phyloP scores from a whole-genome alignment of 768 basidiomycete genomes.

The Austroboletus festivus region DNA sequence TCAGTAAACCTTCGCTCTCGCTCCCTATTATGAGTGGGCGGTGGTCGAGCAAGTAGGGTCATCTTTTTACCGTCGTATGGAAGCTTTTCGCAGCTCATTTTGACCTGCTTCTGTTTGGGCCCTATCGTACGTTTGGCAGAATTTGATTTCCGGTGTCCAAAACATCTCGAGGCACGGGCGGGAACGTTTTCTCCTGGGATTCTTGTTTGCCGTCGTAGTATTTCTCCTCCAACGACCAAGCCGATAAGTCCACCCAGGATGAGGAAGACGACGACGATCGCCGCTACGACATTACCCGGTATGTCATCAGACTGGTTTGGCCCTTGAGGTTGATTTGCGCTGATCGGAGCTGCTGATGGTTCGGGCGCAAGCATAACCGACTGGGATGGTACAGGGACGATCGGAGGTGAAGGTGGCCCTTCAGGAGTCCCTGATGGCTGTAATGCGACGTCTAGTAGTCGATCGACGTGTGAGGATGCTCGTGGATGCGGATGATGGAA shows the following conservation, averaged over 20 bases:
- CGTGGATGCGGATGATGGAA: conserved; percentile 2
- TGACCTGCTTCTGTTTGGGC: background rate
- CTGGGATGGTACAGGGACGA: conserved; percentile 5
- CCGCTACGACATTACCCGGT: conserved; percentile 23
- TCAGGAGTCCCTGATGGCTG: conserved; percentile 10
- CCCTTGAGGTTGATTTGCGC: conserved; percentile 1
- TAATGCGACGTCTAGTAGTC: background rate
- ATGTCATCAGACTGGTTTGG: conserved; percentile 5
- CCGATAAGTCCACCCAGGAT: conserved; percentile 28
- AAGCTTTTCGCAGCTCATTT: conserved; percentile 3
- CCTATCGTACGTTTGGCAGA: background rate
- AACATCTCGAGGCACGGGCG: background rate
- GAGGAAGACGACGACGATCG: conserved; percentile 21
- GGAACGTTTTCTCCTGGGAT: background rate
- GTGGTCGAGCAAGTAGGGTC: conserved; percentile 14
- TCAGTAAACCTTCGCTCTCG: conserved; percentile 14
- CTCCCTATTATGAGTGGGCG: conserved; percentile 8
- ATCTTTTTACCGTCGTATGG: conserved; percentile 14
- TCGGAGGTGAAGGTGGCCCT: background rate
- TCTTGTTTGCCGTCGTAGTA: conserved; percentile 21
- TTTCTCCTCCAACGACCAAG: conserved; percentile 25
- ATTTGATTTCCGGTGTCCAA: conserved; percentile 7
- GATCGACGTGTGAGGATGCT: background rate
- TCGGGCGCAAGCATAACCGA: conserved; percentile 3
- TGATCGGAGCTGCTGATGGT: conserved; percentile 3